A percentile compares a stretch with the other conserved stretches of the same genome.
phyloP scores from a whole-genome alignment of 2,329 filamentous ascomycete genomes.

The Exophiala lecanii-corni region DNA sequence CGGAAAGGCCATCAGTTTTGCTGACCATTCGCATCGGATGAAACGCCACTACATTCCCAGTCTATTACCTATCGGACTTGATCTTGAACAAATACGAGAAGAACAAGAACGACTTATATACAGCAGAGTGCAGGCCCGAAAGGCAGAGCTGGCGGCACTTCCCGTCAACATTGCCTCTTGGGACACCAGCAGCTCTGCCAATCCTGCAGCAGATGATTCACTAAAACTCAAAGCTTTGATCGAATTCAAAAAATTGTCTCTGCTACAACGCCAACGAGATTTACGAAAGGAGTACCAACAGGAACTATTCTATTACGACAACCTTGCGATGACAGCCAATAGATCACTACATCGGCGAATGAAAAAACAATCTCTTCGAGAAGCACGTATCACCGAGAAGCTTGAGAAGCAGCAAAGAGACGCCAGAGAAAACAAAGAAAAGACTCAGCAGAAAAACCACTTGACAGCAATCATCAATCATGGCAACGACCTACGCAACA shows the following conservation, averaged over 20 bases:
- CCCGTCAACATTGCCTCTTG: conserved; percentile 83
- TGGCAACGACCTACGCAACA: conserved; percentile 68
- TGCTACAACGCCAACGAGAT: conserved; percentile 83
- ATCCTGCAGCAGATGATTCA: conserved; percentile 69
- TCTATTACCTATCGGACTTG: conserved; percentile 81
- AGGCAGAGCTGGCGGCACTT: conserved; percentile 75
- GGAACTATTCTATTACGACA: conserved; percentile 93
- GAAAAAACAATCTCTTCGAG: conserved; percentile 94
- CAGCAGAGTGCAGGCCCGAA: conserved; percentile 82
- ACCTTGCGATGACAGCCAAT: conserved; percentile 95
- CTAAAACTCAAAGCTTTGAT: conserved; percentile 87
- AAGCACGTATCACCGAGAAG: conserved; percentile 96
- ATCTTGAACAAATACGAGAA: conserved; percentile 77
- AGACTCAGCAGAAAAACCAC: conserved; percentile 94
- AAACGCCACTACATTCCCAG: conserved; percentile 78
- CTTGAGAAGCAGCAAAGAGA: conserved; percentile 98
- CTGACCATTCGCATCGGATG: conserved; percentile 69
- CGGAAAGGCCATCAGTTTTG: conserved; percentile 64
- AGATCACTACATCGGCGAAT: conserved; percentile 82
- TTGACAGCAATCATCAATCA: conserved; percentile 81
- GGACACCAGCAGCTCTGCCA: conserved; percentile 68
- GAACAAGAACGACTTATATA: conserved; percentile 85
- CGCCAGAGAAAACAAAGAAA: conserved; percentile 90
- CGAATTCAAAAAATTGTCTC: conserved; percentile 83
- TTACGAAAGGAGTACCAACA: conserved; percentile 82